Base-by-base conservation (phyloP, 148 eudicot species). In the Mesembryanthemum crystallinum region DNA sequence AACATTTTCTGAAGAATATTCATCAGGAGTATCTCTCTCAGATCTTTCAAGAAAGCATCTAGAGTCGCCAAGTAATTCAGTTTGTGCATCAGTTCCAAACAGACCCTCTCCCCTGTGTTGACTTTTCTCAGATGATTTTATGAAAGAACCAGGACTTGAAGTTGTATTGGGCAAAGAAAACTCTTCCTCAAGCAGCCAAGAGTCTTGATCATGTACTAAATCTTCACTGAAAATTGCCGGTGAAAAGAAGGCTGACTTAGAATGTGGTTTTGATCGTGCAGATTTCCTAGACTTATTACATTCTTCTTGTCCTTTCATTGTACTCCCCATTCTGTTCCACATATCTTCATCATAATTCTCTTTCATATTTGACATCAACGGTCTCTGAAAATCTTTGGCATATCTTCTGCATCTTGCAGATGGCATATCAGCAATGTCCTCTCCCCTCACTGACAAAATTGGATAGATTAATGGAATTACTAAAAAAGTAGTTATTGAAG, bases 381-480 rank as follows among this genome's bases (percentile, higher is more conserved):
- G 65, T 63, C 67, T 67, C n/a, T 74, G 71, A 27, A 67, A 69
- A 81, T 68, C 74, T 42, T 77, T 64, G 45, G 43, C 24, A 45
- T 47, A 67, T 67, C 77, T 61, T 59, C 39, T 20, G 60, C 52
- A 71, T 33, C 73, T 76, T 76, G 65, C 68, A 71, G 76, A 80
- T 57, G 76, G 70, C 69, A 61, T 63, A 73, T 64, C 65, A 59
- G 80, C 39, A 67, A 37, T 23, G 45, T 47, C 64, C 60, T 57
- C 37, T 72, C 74, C 74, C 51, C 74, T 72, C 58, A 77, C 83
- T 81, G 64, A 67, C 67, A 73, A 67, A 35, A 60, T 61, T 30
- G 23, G 28, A 67, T 66, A 63, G 35, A 67, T 62, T 33, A 70
- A 61, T 47, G 67, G 1, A 59, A 43, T 37, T 59, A 51, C 28